phyloP scores from a whole-genome alignment of 225 moss, liverwort and hornwort genomes.

The Pseudoscleropodium purum region DNA sequence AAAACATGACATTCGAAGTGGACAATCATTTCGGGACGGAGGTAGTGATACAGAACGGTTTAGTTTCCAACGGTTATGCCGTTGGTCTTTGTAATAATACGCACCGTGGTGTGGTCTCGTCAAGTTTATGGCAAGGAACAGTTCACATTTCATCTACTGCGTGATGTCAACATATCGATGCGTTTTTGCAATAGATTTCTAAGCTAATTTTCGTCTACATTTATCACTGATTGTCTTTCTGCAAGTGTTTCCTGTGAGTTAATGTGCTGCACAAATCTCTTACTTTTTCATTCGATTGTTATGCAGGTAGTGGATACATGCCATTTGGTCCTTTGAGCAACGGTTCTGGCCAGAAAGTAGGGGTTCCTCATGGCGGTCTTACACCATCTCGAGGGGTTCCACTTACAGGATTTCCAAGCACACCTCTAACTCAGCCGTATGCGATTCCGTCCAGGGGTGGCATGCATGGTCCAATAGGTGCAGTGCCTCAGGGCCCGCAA shows the following conservation, averaged over 20 bases:
- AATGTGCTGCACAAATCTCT: not conserved
- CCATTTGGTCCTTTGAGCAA: conserved; percentile 59
- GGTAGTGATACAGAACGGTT: not conserved
- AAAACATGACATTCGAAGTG: not conserved
- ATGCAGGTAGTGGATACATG: conserved; percentile 69
- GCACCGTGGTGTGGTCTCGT: not conserved
- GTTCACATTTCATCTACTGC: not conserved
- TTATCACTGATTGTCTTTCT: not conserved
- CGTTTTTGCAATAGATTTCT: not conserved
- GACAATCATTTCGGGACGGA: not conserved
- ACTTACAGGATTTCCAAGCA: conserved; percentile 33
- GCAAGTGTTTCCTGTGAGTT: not conserved
- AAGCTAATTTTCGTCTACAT: not conserved
- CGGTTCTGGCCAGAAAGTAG: conserved; percentile 69
- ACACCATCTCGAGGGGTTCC: conserved; percentile 59
- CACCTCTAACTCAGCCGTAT: conserved; percentile 87
- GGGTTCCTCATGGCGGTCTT: conserved; percentile 56
- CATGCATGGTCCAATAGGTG: conserved; percentile 95
- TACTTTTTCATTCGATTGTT: not conserved
- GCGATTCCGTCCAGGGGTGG: conserved; percentile 93
- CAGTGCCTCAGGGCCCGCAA: conserved; percentile 81
- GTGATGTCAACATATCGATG: not conserved
- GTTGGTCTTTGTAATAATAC: not conserved
- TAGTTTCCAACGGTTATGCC: not conserved
- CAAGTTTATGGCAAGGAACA: not conserved